Conservation (phyloP, 306 rosid genomes). For the Morella rubra region DNA sequence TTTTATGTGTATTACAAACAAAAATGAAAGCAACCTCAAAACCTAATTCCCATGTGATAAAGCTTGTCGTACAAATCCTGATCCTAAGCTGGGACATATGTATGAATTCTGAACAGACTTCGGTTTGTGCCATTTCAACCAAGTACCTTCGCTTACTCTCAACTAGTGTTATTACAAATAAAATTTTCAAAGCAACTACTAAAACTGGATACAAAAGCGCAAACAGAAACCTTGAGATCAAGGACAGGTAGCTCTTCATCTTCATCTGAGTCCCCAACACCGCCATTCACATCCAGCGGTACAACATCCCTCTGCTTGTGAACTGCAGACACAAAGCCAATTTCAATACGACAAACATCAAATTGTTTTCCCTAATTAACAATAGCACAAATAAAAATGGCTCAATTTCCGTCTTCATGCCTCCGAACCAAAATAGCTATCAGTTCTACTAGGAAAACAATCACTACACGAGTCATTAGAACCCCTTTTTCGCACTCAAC, state of each 20-base stretch:
- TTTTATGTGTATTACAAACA: neutral
- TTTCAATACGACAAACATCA: neutral
- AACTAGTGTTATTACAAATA: no score
- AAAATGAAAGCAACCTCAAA: neutral
- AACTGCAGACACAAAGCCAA: constrained; percentile 44
- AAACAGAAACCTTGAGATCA: constrained; percentile 51
- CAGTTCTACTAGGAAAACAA: neutral
- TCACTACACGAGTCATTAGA: neutral
- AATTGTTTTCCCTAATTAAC: neutral
- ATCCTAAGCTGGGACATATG: no score
- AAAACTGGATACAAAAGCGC: neutral
- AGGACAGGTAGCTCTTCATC: constrained; percentile 70
- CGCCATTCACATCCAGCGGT: constrained; percentile 59
- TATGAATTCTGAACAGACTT: no score
- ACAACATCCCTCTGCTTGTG: constrained; percentile 78
- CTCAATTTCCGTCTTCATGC: neutral
- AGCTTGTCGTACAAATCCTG: neutral
- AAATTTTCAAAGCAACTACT: neutral
- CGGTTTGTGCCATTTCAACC: no score
- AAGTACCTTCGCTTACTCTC: no score
- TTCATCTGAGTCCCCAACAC: constrained; percentile 56
- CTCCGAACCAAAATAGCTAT: neutral
- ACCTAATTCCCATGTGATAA: neutral
- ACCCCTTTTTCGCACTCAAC: neutral
- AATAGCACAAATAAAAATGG: neutral